These are phyloP conservation scores for Telfairia occidentalis DNA, from an alignment of 331 rosid species.

Conservation along the genomic window DNA sequence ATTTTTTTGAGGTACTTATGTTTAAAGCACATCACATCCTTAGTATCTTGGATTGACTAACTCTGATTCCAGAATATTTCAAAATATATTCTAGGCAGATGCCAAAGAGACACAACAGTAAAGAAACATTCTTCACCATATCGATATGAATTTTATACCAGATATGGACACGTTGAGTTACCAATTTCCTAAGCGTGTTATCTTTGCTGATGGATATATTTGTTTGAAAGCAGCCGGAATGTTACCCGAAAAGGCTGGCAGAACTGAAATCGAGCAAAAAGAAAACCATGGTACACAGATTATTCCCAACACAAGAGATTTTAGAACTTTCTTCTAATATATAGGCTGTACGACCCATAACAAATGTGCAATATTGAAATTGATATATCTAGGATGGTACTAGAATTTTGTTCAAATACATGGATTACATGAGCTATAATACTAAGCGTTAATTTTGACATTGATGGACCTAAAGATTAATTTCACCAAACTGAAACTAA, in stretches of 20 bases:
- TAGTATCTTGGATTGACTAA: background rate
- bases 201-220: slow-evolving; percentile 72
- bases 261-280: slow-evolving; percentile 40
- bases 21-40: background rate
- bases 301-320: background rate
- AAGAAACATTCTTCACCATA: background rate
- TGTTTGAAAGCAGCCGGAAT: slow-evolving; percentile 67
- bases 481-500: background rate
- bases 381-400: background rate
- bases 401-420: background rate
- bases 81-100: background rate
- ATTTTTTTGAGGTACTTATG: background rate
- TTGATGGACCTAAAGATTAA: background rate
- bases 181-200: slow-evolving; percentile 91
- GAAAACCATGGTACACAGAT: background rate
- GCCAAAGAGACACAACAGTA: background rate
- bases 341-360: background rate
- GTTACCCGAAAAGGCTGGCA: slow-evolving; percentile 93
- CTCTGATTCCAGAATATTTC: background rate
- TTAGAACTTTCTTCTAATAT: background rate
- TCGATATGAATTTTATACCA: background rate
- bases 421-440: background rate
- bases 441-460: background rate
- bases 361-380: background rate
- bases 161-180: slow-evolving; percentile 22